These are phyloP conservation scores for Cymbopogon citratus DNA, from an alignment of 176 grass and related monocot genomes.

Conservation along the genomic window DNA sequence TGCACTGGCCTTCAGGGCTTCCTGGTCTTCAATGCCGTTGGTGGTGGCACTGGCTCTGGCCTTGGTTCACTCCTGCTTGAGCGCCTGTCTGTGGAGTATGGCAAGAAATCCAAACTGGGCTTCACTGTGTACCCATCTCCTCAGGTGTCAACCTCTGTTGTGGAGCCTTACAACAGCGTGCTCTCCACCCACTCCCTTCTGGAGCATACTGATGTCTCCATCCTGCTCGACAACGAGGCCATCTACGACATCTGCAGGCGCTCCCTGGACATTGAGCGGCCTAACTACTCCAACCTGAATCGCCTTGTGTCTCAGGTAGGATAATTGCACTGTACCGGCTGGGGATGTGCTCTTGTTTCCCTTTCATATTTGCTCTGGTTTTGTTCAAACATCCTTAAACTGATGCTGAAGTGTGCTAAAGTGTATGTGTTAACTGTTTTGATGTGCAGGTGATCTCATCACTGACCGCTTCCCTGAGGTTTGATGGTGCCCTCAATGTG, in stretches of 20 bases:
- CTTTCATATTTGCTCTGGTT: no score
- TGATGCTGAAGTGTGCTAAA: background rate
- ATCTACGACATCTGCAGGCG: conserved; percentile 84
- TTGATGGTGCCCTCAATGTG: conserved; percentile 80
- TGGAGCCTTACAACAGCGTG: conserved; percentile 90
- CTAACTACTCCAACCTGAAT: conserved; percentile 76
- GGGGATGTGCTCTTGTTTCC: no score
- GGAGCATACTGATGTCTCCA: conserved; percentile 79
- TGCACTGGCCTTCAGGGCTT: conserved; percentile 82
- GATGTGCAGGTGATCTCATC: conserved; percentile 67
- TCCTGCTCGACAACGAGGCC: conserved; percentile 79
- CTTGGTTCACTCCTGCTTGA: conserved; percentile 79
- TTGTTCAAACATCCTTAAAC: background rate
- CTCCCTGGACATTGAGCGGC: conserved; percentile 71
- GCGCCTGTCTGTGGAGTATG: conserved; percentile 78
- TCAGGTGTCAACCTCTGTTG: conserved; percentile 76
- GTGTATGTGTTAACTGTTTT: background rate
- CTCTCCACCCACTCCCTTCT: conserved; percentile 72
- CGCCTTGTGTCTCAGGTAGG: conserved; percentile 64
- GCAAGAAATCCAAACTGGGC: conserved; percentile 81
- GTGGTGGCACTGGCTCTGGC: conserved; percentile 76
- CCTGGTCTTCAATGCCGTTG: conserved; percentile 83
- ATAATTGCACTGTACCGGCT: background rate
- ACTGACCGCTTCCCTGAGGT: conserved; percentile 69
- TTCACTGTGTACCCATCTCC: conserved; percentile 89